These are phyloP conservation scores for Saussurea involucrata DNA, from an alignment of 129 eudicot species.

Conservation along the genomic window DNA sequence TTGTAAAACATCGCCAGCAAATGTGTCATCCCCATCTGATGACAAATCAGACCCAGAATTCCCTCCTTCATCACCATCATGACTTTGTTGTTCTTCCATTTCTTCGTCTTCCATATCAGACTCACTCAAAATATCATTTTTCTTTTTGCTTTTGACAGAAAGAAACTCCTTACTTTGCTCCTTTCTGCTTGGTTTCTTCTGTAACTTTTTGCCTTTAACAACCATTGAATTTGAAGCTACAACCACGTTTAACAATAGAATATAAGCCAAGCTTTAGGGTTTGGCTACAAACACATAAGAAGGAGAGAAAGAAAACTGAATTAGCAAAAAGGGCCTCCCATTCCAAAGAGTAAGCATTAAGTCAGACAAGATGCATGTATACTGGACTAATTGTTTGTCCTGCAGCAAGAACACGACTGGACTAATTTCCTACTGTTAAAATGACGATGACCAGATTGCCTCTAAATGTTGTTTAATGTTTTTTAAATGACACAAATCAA, in stretches of 20 bases:
- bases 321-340: neutral
- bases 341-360: neutral
- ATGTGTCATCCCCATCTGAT: conserved; percentile 64
- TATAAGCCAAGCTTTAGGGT: neutral
- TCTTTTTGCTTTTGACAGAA: conserved; percentile 22
- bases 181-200: conserved; percentile 40
- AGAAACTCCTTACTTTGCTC: conserved; percentile 39
- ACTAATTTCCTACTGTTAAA: too few species aligned
- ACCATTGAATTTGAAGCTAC: conserved; percentile 45
- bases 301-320: neutral
- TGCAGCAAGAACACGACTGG: too few species aligned
- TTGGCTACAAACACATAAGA: neutral
- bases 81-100: conserved; percentile 19
- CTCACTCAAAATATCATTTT: conserved; percentile 35
- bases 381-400: too few species aligned
- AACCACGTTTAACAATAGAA: neutral
- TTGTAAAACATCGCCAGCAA: conserved; percentile 53
- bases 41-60: conserved; percentile 56
- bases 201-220: conserved; percentile 29
- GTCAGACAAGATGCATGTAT: neutral
- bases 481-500: too few species aligned
- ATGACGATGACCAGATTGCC: too few species aligned
- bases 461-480: too few species aligned
- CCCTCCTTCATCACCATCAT: conserved; percentile 28
- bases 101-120: conserved; percentile 31